These are phyloP conservation scores for Penicillium expansum DNA, from an alignment of 2,329 filamentous ascomycete genomes.

Conservation along the genomic window DNA sequence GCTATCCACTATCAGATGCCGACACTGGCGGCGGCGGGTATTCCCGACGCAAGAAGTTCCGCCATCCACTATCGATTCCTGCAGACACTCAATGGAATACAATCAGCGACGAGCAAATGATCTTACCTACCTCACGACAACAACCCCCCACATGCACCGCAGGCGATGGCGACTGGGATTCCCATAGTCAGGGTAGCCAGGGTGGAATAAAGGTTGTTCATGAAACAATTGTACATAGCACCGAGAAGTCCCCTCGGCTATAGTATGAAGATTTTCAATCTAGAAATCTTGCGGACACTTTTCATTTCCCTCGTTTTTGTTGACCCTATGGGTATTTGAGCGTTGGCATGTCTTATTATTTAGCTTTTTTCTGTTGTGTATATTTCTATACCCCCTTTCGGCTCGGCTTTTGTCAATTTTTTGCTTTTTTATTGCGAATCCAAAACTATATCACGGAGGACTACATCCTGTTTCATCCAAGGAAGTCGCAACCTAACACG, in stretches of 20 bases:
- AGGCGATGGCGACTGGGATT: slow-evolving; percentile 23
- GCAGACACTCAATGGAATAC: slow-evolving; percentile 32
- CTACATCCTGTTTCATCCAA: not conserved
- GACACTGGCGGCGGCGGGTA: slow-evolving; percentile 9
- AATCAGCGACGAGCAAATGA: slow-evolving; percentile 31
- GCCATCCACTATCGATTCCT: slow-evolving; percentile 33
- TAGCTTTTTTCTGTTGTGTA: not conserved
- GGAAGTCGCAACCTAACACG: not conserved
- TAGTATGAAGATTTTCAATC: not conserved
- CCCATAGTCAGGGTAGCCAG: slow-evolving; percentile 16
- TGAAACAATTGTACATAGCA: slow-evolving; percentile 32
- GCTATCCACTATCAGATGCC: slow-evolving; percentile 24
- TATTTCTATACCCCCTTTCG: slow-evolving; percentile 1
- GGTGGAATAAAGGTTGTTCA: slow-evolving; percentile 31
- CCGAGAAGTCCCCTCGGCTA: slow-evolving; percentile 12
- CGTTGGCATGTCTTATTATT: not conserved
- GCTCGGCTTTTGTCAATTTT: not conserved
- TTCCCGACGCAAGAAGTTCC: slow-evolving; percentile 27
- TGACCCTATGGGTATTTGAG: not conserved
- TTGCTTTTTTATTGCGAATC: not conserved
- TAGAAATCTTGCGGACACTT: not conserved
- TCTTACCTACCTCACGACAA: slow-evolving; percentile 24
- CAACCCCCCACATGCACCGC: slow-evolving; percentile 25
- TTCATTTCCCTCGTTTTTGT: not conserved
- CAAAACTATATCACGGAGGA: not conserved